phyloP scores from a whole-genome alignment of 192 early-diverging fungal species.

The Phlyctochytrium planicorne region DNA sequence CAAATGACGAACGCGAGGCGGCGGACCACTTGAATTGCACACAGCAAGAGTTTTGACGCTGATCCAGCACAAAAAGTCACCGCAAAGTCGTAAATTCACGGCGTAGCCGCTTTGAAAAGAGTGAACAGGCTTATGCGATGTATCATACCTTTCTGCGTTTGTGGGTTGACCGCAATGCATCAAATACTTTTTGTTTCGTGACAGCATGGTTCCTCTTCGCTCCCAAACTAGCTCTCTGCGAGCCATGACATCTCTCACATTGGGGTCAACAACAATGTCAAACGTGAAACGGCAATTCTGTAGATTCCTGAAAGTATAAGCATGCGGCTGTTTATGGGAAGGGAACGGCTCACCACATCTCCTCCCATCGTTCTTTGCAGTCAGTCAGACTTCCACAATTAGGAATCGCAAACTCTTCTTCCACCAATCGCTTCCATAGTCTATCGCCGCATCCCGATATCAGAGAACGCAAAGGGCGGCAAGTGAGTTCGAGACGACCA shows the following conservation, averaged over 20 bases:
- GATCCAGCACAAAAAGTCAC: conserved; percentile 34
- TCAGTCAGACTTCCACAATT: not conserved
- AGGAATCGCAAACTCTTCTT: not conserved
- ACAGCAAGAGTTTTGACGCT: conserved; percentile 18
- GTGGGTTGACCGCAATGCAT: conserved; percentile 40
- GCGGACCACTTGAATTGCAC: conserved; percentile 25
- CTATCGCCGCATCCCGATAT: not conserved
- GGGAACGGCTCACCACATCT: not conserved
- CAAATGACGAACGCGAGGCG: conserved; percentile 12
- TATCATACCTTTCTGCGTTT: conserved; percentile 29
- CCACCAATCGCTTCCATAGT: not conserved
- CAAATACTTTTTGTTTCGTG: conserved; percentile 16
- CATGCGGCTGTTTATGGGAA: not conserved
- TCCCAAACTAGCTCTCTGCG: not conserved
- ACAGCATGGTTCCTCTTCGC: not conserved
- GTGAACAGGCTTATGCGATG: no score
- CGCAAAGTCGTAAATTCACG: conserved; percentile 37
- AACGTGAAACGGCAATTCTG: not conserved
- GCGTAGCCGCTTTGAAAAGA: conserved; percentile 35
- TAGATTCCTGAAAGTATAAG: not conserved
- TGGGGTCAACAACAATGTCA: not conserved
- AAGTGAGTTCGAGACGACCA: not conserved
- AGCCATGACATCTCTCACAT: not conserved
- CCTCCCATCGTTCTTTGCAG: not conserved
- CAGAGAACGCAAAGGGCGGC: not conserved